Conservation (phyloP, 164 flowering plant species). For the Macadamia integrifolia region DNA sequence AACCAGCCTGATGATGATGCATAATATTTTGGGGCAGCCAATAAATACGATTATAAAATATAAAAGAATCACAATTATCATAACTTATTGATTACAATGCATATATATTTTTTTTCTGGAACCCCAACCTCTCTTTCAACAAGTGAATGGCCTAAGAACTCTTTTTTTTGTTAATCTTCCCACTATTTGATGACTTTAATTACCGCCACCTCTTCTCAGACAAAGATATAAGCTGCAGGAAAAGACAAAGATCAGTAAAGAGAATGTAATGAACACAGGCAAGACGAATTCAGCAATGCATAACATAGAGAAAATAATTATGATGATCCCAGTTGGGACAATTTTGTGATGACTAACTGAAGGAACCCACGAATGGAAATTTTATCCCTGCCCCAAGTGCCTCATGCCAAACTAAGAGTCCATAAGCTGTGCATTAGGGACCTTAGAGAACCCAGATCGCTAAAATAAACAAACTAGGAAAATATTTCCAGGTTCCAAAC, state of each 20-base stretch:
- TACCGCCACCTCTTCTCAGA: slow-evolving; percentile 48
- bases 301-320: no score
- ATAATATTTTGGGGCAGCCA: neutral
- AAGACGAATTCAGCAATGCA: no score
- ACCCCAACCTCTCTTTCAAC: neutral
- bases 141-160: neutral
- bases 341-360: no score
- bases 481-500: neutral
- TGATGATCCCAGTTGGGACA: no score
- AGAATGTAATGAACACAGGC: no score
- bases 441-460: no score
- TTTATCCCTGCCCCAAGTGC: no score
- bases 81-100: slow-evolving; percentile 13
- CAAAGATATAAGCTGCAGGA: slow-evolving; percentile 49
- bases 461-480: neutral
- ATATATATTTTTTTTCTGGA: neutral
- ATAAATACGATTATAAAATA: neutral
- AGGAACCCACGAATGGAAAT: no score
- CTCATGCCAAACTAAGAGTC: no score
- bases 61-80: neutral
- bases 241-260: slow-evolving; percentile 3
- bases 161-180: neutral
- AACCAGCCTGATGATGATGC: neutral
- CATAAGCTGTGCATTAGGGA: no score
- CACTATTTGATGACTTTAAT: no score